These are phyloP conservation scores for Apiospora aurea DNA, from an alignment of 2,329 filamentous ascomycete genomes.

Conservation along the genomic window DNA sequence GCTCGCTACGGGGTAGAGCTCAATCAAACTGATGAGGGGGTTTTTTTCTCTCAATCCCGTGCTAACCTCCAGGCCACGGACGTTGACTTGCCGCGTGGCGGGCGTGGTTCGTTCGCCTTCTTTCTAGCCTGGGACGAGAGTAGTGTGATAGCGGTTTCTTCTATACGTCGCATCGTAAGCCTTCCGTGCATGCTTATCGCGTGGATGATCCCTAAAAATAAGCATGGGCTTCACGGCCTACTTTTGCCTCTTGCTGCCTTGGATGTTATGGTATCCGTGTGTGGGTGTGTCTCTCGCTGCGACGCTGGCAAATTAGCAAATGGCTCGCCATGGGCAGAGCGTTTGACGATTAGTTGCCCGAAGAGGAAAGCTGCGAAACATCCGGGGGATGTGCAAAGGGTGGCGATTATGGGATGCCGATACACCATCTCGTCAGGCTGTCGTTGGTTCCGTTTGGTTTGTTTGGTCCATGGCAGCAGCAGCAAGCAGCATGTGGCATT, in stretches of 20 bases:
- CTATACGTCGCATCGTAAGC: conserved; percentile 18
- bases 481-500: too few relatives aligned
- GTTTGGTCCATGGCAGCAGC: neutral
- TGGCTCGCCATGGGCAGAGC: neutral
- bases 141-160: conserved; percentile 1
- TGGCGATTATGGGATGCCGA: conserved; percentile 7
- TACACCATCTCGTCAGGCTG: neutral
- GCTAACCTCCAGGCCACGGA: neutral
- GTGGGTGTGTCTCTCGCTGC: conserved; percentile 3
- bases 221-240: neutral
- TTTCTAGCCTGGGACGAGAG: neutral
- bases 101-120: conserved; percentile 2
- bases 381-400: conserved; percentile 16
- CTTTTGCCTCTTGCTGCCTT: neutral
- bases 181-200: conserved; percentile 17
- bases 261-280: neutral
- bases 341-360: neutral
- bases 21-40: neutral
- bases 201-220: conserved; percentile 21
- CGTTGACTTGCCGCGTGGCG: conserved; percentile 13
- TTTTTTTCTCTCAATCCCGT: neutral
- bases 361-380: conserved; percentile 18
- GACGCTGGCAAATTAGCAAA: conserved; percentile 18
- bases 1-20: neutral
- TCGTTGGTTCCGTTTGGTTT: conserved; percentile 12